Evolutionary conservation across 176 grass and related monocot genomes (phyloP), one percentile per base, ranked within the genome.

Genomic region (Guadua angustifolia): DNA sequence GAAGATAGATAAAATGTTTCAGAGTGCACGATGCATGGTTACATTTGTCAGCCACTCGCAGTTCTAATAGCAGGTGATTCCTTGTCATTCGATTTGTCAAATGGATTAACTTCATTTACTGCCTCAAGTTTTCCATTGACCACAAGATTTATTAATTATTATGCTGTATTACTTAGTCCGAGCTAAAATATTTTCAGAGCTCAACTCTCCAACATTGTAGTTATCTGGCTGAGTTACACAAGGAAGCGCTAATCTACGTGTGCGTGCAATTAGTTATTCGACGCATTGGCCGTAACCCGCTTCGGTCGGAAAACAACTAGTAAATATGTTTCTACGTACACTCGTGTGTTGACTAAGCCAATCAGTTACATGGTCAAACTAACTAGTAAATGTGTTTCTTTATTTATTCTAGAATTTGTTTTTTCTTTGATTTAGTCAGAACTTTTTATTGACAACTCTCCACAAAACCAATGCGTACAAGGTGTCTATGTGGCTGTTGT

Each of bases 11-110:
- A 92, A 93, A 52, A 90, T 95, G 80, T 94, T 98, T 70, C 96
- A 95, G 79, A 90, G 83, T 47, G 60, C 96, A 6, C 87, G 93
- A 82, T 99, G 96, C 93, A 94, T 95, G 91, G 87, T 95, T 53
- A 99, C 96, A 80, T 99, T 95, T 40, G 86, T 99, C 71, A 94
- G 96, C 74, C 88, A 99, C 88, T 95, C 91, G 1, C 96, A 94
- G 42, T 95, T 99, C 75, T 99, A 88, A 52, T 83, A 24, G 43
- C 17, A 83, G 84, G 84, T 90, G 75, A 59, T 53, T 69, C 38
- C 15, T 69, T 16, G 0, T 21, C 6, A 73, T 79, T 77, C 14
- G 3, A 17, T 73, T 72, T 79, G 33, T 42, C 15, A 72, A 66
- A 19, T 26, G 9, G 6, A 44, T 32, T 66, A 21, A 1, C 21